Percentiles rank a stretch among this genome's conserved stretches.
phyloP scores from a whole-genome alignment of 2,329 filamentous ascomycete species.

The Colletotrichum cuscutae region DNA sequence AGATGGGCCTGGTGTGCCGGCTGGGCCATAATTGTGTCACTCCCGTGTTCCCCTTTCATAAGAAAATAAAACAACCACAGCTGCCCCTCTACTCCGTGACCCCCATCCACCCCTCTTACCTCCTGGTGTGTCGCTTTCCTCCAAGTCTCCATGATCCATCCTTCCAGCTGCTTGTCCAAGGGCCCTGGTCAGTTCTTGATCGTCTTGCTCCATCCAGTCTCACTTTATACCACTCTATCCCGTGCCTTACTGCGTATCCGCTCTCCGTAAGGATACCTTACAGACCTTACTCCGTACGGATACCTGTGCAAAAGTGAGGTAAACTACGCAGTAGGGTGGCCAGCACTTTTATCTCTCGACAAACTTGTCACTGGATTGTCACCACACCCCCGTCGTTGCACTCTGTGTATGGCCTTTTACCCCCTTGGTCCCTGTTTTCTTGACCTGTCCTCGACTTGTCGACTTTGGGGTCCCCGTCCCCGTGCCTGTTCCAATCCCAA shows the following conservation, averaged over 20 bases:
- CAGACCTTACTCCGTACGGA: too few relatives aligned
- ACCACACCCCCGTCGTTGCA: conserved; percentile 14
- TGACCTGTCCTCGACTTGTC: conserved; percentile 1
- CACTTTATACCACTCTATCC: not conserved
- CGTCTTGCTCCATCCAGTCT: conserved; percentile 24
- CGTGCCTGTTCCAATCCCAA: too few relatives aligned
- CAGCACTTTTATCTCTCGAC: not conserved
- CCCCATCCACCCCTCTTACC: not conserved
- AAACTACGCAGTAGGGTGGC: too few relatives aligned
- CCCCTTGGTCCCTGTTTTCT: not conserved
- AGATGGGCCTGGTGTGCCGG: conserved; percentile 22
- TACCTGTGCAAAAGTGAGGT: too few relatives aligned
- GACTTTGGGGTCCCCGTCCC: not conserved
- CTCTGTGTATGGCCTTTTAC: not conserved
- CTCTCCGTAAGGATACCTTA: conserved; percentile 1
- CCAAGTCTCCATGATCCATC: conserved; percentile 15
- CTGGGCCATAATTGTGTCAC: conserved; percentile 34
- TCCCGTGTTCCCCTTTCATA: conserved; percentile 35
- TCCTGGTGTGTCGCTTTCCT: not conserved
- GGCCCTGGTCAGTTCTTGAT: conserved; percentile 24
- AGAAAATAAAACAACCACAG: conserved; percentile 30
- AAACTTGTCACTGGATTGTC: conserved; percentile 33
- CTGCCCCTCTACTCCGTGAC: conserved; percentile 14
- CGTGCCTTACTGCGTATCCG: too few relatives aligned
- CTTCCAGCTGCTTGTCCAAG: conserved; percentile 15